Percentiles rank a stretch among this genome's conserved stretches.
These are phyloP conservation scores for Eragrostis nindensis DNA, from an alignment of 176 grass and related monocot genomes.

Conservation along the genomic window DNA sequence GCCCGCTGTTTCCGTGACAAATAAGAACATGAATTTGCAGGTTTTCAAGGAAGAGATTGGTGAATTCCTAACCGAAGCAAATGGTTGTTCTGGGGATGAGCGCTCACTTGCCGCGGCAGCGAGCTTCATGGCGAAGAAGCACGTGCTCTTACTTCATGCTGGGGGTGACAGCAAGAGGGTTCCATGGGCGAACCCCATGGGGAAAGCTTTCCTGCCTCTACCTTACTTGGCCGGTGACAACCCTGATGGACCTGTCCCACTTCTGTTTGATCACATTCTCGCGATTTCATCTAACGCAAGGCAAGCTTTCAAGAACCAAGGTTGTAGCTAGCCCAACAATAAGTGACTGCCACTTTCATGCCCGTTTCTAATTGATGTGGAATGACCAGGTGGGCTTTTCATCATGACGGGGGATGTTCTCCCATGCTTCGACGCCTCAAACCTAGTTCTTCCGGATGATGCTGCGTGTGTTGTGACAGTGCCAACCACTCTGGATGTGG, in stretches of 20 bases:
- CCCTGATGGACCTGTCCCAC: constrained; percentile 76
- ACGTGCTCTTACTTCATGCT: constrained; percentile 87
- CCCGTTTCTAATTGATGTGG: constrained; percentile 20
- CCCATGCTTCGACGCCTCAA: constrained; percentile 83
- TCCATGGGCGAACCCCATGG: constrained; percentile 96
- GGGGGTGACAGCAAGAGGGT: constrained; percentile 96
- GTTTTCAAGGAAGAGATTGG: constrained; percentile 45
- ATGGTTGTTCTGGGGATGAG: constrained; percentile 22
- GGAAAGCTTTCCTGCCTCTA: constrained; percentile 86
- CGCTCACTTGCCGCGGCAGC: constrained; percentile 23
- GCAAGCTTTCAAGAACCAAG: constrained; percentile 91
- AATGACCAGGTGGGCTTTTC: constrained; percentile 85
- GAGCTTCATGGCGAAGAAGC: constrained; percentile 60
- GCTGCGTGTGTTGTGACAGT: constrained; percentile 77
- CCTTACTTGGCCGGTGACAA: constrained; percentile 77
- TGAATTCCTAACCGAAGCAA: constrained; percentile 18
- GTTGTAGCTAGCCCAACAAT: constrained; percentile 40
- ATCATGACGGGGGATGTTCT: constrained; percentile 99
- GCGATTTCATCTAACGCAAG: constrained; percentile 79
- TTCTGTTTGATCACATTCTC: constrained; percentile 94
- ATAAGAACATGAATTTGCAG: constrained; percentile 46
- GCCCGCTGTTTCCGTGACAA: constrained; percentile 8
- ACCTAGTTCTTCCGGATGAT: constrained; percentile 71
- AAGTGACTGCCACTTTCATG: not conserved
- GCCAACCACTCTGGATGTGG: constrained; percentile 79